These are phyloP conservation scores for Stramenopiles sp. DNA, from an alignment of 352 stramenopile species.

Conservation along the genomic window DNA sequence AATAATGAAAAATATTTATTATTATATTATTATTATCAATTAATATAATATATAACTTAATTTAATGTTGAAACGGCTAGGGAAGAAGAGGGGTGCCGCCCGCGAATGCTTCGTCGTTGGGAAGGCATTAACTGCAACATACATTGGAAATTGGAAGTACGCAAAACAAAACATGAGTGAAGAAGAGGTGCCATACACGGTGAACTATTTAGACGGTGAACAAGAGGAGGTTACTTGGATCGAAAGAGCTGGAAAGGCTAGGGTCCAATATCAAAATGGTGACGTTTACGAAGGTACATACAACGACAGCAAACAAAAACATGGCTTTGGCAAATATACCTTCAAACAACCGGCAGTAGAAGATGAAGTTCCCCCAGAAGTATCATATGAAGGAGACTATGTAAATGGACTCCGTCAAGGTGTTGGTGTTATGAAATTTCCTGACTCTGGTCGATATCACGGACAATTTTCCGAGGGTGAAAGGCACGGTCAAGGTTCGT, in stretches of 20 bases:
- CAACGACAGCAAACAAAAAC: constrained; percentile 14
- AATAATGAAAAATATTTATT: no score
- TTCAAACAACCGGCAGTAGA: not conserved
- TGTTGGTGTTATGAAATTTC: constrained; percentile 31
- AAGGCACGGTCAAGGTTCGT: constrained; percentile 33
- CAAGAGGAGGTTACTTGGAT: constrained; percentile 14
- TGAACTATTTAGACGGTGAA: constrained; percentile 16
- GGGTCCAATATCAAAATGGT: constrained; percentile 17
- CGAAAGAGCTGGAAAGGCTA: constrained; percentile 6
- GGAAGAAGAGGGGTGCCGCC: no score
- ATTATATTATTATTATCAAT: no score
- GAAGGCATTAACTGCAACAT: no score
- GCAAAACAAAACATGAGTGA: no score
- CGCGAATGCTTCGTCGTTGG: no score
- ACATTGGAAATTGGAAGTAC: no score
- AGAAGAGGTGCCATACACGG: constrained; percentile 17
- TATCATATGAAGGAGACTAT: constrained; percentile 28
- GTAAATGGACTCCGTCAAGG: constrained; percentile 25
- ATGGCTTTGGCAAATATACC: constrained; percentile 14
- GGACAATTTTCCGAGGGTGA: constrained; percentile 33
- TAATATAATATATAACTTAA: no score
- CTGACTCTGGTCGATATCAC: constrained; percentile 30
- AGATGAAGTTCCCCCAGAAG: not conserved
- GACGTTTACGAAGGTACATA: constrained; percentile 18
- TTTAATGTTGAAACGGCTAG: no score